Evolutionary conservation across 2,329 filamentous ascomycete genomes (phyloP).

Genomic region (Diaporthe sp.): DNA sequence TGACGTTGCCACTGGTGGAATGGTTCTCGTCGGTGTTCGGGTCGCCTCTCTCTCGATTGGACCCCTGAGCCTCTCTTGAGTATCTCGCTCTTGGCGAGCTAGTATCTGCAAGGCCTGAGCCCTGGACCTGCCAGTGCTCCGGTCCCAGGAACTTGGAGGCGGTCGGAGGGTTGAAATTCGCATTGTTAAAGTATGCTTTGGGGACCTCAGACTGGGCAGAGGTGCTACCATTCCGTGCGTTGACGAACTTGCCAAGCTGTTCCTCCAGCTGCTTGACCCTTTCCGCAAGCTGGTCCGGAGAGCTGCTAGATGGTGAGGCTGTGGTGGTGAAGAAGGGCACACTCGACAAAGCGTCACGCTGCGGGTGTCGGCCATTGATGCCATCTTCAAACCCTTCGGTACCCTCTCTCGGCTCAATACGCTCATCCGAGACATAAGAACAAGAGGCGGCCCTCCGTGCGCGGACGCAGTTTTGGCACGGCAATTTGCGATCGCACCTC

Average conservation of each 20-base stretch:
- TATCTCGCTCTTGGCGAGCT: not conserved
- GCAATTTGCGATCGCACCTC: conserved; percentile 57
- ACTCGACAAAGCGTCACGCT: conserved; percentile 29
- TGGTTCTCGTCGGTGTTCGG: not conserved
- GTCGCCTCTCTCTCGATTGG: conserved; percentile 39
- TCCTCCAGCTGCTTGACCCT: conserved; percentile 61
- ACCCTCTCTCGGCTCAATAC: conserved; percentile 35
- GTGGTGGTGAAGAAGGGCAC: conserved; percentile 5
- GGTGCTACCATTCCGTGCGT: conserved; percentile 37
- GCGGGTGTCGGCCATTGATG: conserved; percentile 24
- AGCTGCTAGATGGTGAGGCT: not conserved
- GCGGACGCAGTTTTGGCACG: conserved; percentile 58
- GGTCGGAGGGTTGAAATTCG: conserved; percentile 59
- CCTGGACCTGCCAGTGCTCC: conserved; percentile 42
- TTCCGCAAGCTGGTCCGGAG: conserved; percentile 49
- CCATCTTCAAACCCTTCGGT: conserved; percentile 8
- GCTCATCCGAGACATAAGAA: conserved; percentile 49
- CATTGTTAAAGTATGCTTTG: conserved; percentile 54
- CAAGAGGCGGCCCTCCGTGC: conserved; percentile 53
- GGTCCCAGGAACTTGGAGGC: conserved; percentile 52
- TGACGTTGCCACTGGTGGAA: conserved; percentile 51
- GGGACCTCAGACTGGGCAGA: conserved; percentile 44
- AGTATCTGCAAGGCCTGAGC: not conserved
- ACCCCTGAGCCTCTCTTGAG: not conserved
- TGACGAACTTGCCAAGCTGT: conserved; percentile 51